Evolutionary conservation across 2,329 filamentous ascomycete species (phyloP), one percentile per base, ranked within the genome.

Genomic region (Neopestalotiopsis sp.): DNA sequence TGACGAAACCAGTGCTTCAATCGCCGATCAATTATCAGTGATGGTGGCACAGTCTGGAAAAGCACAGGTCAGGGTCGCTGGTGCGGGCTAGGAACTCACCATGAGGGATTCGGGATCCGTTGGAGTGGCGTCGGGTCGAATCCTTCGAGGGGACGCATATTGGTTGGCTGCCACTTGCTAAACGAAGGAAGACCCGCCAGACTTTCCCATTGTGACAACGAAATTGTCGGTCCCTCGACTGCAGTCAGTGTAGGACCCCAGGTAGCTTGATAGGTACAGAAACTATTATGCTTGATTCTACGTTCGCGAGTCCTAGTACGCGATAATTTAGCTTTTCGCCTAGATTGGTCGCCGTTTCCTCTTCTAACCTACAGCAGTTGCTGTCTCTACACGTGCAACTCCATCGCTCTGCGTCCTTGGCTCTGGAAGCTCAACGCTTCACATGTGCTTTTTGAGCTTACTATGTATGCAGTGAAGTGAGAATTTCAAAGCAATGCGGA

Each of bases 41-140:
- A 60, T 60, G 57, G 32, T 60, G 57, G 57, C 57, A 60, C 32
- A 30, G 57, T 60, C 57, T 34, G 28, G 30, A 60, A 30, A 14
- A 17, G 14, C 57, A 60, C 20, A 10, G 6, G 20, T 30, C 57
- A 30, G 30, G 10, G 34, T n/a, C 13, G 57, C 24, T 30, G 52
- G 17, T 7, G 52, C 24, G 14, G 24, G 52, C 24, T n/a, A 57
- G 17, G 52, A 57, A 38, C 34, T 38, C 6, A 7, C 34, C 34
- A 38, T 38, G 20, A 52, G 45, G 45, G 45, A 52, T 52, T 52
- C 20, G 45, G 45, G 45, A 52, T 52, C 45, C n/a, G 45, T 52
- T 52, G 45, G 45, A 52, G 45, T 52, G 45, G 45, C 45, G 45
- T 52, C 14, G 45, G 45, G 45, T 52, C 45, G 45, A 52, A 52